Evolutionary conservation across 208 protist species (phyloP).

Genomic region (Herpetomonas samuelpessoai): DNA sequence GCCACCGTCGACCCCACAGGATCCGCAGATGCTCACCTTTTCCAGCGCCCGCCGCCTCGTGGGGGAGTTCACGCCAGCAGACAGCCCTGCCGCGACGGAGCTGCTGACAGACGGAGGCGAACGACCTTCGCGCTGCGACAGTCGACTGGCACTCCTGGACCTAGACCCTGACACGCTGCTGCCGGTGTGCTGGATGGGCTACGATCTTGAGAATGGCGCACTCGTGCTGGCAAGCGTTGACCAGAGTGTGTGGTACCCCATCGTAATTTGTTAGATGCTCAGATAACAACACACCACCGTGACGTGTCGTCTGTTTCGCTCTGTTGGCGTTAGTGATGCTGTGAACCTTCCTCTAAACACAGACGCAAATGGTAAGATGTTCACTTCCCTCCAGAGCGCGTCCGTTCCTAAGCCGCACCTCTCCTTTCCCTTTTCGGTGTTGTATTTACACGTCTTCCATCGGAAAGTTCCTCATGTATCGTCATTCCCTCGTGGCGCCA

Average conservation of each 20-base stretch:
- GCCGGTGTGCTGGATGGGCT: conserved; percentile 63
- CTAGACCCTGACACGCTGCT: conserved; percentile 8
- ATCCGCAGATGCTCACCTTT: conserved; percentile 24
- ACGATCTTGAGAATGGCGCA: conserved; percentile 26
- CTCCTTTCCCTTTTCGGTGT: conserved; percentile 4
- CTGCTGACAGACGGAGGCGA: neutral
- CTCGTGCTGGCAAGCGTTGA: conserved; percentile 47
- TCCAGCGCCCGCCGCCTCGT: conserved; percentile 28
- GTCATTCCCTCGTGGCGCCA: too few relatives aligned
- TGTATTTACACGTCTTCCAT: neutral
- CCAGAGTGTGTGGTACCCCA: conserved; percentile 48
- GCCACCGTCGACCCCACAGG: conserved; percentile 2
- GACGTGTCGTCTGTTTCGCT: too few relatives aligned
- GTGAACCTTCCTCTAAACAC: too few relatives aligned
- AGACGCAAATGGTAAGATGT: too few relatives aligned
- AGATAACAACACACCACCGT: too few relatives aligned
- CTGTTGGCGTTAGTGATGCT: too few relatives aligned
- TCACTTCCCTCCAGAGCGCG: conserved; percentile 3
- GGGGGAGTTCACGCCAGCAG: conserved; percentile 25
- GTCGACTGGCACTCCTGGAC: neutral
- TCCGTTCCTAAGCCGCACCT: conserved; percentile 9
- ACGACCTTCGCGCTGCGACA: too few relatives aligned
- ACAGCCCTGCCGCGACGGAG: neutral
- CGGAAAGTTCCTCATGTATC: neutral
- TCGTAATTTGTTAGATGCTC: conserved; percentile 18